Base-by-base conservation (phyloP, 768 basidiomycete species). In the Kwoniella sp. region DNA sequence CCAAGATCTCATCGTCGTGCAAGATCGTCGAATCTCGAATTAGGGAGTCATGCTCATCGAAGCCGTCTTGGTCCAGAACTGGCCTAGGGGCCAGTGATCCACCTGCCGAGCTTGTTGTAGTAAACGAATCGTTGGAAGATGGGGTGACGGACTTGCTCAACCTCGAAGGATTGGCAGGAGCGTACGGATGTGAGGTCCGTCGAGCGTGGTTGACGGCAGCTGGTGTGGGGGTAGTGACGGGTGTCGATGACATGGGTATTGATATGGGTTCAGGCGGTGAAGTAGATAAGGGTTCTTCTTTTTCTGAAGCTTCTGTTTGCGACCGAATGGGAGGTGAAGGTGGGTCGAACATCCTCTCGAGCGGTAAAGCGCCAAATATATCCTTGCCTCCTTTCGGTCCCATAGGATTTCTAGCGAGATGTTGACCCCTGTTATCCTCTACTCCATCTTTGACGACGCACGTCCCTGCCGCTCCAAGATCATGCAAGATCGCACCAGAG, bases 321-420 rank as follows among this genome's bases (percentile, higher is more conserved):
- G n/a, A 45, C 29, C 57, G 59, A 66, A 55, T 22, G 4, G 90
- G 90, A 3, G 91, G 91, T 7, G 92, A 91, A 0, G 93, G 93
- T 8, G 93, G 93, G 67, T 94, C 90, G 83, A 97, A 97, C 76
- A 97, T 87, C 20, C 66, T 61, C 23, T 67, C 66, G 11, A 67
- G 45, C 9, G 66, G 66, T 50, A 69, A 38, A 53, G 68, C 68
- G 37, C 68, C 68, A 30, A 69, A 69, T 4, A 67, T 77, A 63
- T 63, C 66, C 52, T 70, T 71, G 41, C 63, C 75, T 30, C 68
- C 73, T 71, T 64, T 65, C 22, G 51, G 50, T 37, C 41, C 61
- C 60, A 66, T 66, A 9, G 68, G 70, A 53, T 73, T 70, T 29
- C 69, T 71, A 26, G 72, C 70, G 48, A 70, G 55, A 55, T 68